These are phyloP conservation scores for Psilocybe mexicana DNA, from an alignment of 1,284 basidiomycete species.

Conservation along the genomic window DNA sequence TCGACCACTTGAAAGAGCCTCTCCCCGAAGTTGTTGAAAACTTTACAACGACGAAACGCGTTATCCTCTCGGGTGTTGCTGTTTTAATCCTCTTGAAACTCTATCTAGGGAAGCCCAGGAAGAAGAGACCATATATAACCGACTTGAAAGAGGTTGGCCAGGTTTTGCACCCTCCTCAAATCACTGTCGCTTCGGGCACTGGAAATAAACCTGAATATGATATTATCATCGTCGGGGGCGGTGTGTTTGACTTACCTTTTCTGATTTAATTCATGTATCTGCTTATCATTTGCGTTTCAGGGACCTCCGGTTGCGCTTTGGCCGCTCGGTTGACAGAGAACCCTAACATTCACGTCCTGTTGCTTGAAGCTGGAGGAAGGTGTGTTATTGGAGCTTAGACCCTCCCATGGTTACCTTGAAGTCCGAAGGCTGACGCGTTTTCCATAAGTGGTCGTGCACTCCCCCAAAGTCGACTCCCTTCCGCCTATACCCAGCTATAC, in stretches of 20 bases:
- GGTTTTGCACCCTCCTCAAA: background rate
- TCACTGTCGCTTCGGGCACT: background rate
- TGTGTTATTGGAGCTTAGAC: conserved; percentile 20
- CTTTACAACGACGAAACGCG: conserved; percentile 4
- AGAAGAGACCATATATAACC: conserved; percentile 6
- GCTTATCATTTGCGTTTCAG: conserved; percentile 30
- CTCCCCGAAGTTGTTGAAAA: background rate
- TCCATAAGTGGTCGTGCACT: conserved; percentile 39
- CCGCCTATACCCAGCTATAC: conserved; percentile 35
- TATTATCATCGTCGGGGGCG: conserved; percentile 65
- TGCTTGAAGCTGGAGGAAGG: conserved; percentile 69
- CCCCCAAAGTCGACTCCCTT: conserved; percentile 40
- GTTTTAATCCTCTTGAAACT: conserved; percentile 9
- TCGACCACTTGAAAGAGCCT: background rate
- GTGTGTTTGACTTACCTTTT: conserved; percentile 32
- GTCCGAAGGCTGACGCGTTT: background rate
- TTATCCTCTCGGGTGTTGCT: conserved; percentile 1
- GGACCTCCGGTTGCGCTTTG: conserved; percentile 67
- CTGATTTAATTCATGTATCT: background rate
- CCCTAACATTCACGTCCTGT: conserved; percentile 50
- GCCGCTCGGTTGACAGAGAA: conserved; percentile 64
- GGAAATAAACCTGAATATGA: conserved; percentile 38
- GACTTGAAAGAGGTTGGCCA: conserved; percentile 3
- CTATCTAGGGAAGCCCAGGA: conserved; percentile 3
- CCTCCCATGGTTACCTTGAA: too few species aligned